Evolutionary conservation across 805 yeast genomes (phyloP), one percentile per base, ranked within the genome.

Genomic region (Barnettozyma salicaria): DNA sequence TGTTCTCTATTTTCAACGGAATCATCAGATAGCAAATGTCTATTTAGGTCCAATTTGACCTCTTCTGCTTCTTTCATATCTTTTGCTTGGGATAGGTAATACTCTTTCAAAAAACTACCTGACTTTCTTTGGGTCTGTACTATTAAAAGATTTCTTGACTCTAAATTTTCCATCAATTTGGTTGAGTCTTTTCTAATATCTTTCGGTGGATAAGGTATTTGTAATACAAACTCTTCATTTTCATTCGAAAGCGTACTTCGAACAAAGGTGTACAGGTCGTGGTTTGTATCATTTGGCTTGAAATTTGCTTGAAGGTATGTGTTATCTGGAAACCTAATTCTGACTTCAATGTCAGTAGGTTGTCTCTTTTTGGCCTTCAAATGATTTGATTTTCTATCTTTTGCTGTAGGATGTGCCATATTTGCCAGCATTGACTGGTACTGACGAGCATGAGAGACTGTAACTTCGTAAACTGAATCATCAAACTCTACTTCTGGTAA

Each of bases 291-390:
- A 1, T 49, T 47, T 6, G 75, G 65, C 9, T 52, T 50, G 44
- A 80, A 70, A n/a, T 59, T 64, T 13, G 74, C 61, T 45, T 79
- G 78, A 2, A 79, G 50, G 17, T 61, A 61, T 3, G 68, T 63
- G 37, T 68, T 65, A 53, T 80, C 83, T 1, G 85, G 84, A 41
- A 80, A 72, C 36, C 71, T 64, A 9, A 80, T 48, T 39, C 86
- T 62, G 2, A 79, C 52, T 7, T 61, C 52, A 11, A 52, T 58
- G 36, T 51, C 59, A 43, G 43, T 50, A 40, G 39, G 24, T n/a
- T 46, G 50, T 40, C 41, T 56, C 44, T 48, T 52, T 32, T 42
- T 54, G 4, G 44, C 42, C 7, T n/a, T n/a, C n/a, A n/a, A n/a
- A n/a, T 51, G 48, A 31, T 60, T 50, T 27, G 58, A 55, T 31